Base-by-base conservation (phyloP, 2,329 filamentous ascomycete genomes). In the Aureobasidium sp. region DNA sequence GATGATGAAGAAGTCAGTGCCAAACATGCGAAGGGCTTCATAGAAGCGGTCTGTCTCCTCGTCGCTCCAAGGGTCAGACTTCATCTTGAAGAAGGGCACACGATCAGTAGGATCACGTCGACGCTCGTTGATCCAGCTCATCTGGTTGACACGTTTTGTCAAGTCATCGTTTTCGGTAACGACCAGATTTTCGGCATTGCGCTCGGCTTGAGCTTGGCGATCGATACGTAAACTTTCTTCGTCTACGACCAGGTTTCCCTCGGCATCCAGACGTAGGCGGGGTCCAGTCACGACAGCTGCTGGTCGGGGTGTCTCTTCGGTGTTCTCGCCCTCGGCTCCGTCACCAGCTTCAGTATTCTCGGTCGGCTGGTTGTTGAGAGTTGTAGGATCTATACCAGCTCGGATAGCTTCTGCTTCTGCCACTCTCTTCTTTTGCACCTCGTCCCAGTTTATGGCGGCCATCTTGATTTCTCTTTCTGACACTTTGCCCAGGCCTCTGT, bases 1-100 rank as follows among this genome's bases (percentile, higher is more conserved):
- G 67, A 95, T 91, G 75, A 90, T 89, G 71, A 87, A 82, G 70
- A 94, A 95, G 71, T 93, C 89, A 1, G 89, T 93, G 61, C 90
- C 90, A 69, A 91, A 92, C 80, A 87, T 88, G 62, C 80, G 77
- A 1, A 95, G 79, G 0, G 85, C 86, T 31, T 86, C 82, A 77
- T 91, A 94, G 75, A 94, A 94, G 48, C 83, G 78, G 61, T 89
- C 86, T 3, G 88, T 93, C 63, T 86, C 83, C 14, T 83, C 81
- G n/a, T 83, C 79, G 54, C 80, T 84, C 90, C 90, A 95, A 35
- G 82, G 78, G 66, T 87, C 85, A 29, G 82, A 79, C 62, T 85
- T 83, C 60, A 72, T 71, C 3, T 74, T 74, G 60, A 72, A 73
- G 2, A 73, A 63, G 1, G 72, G 68, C 11, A 78, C 68, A 37